Percentiles rank a stretch among this genome's conserved stretches.
phyloP scores from a whole-genome alignment of 208 protist species.

The Trypanosoma lewisi region DNA sequence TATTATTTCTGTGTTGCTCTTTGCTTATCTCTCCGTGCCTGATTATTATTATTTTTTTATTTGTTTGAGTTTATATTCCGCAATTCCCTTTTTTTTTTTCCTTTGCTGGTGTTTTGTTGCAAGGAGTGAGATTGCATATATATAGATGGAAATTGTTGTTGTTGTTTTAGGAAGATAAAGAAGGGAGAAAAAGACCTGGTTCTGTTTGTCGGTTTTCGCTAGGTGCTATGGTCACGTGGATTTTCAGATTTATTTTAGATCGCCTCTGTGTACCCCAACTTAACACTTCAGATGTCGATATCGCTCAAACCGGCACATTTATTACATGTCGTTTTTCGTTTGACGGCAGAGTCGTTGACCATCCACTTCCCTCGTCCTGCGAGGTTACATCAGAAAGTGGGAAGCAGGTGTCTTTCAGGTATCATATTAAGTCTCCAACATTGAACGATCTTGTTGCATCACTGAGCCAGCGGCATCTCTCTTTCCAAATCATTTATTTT shows the following conservation, averaged over 20 bases:
- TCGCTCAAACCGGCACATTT: neutral
- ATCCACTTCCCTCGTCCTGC: neutral
- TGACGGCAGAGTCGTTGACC: slow-evolving; percentile 2
- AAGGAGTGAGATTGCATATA: neutral
- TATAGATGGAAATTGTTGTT: neutral
- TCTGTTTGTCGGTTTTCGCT: neutral
- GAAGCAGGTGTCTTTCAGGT: neutral
- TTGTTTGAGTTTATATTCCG: no score
- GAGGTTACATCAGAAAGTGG: neutral
- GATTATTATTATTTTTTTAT: no score
- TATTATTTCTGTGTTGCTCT: no score
- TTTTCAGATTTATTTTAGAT: slow-evolving; percentile 8
- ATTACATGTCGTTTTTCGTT: slow-evolving; percentile 1
- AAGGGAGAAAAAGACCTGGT: neutral
- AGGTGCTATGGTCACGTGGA: neutral
- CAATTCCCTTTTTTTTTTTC: neutral
- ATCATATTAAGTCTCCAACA: slow-evolving; percentile 4
- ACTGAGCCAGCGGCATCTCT: slow-evolving; percentile 2
- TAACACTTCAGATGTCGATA: neutral
- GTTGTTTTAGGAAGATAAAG: neutral
- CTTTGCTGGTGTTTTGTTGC: neutral
- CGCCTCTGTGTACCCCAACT: neutral
- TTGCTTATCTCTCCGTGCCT: neutral
- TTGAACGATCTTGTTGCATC: slow-evolving; percentile 6
- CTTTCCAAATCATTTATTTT: slow-evolving; percentile 9